Evolutionary conservation across 1,284 basidiomycete genomes (phyloP).

Genomic region (Apiotrichum laibachii): DNA sequence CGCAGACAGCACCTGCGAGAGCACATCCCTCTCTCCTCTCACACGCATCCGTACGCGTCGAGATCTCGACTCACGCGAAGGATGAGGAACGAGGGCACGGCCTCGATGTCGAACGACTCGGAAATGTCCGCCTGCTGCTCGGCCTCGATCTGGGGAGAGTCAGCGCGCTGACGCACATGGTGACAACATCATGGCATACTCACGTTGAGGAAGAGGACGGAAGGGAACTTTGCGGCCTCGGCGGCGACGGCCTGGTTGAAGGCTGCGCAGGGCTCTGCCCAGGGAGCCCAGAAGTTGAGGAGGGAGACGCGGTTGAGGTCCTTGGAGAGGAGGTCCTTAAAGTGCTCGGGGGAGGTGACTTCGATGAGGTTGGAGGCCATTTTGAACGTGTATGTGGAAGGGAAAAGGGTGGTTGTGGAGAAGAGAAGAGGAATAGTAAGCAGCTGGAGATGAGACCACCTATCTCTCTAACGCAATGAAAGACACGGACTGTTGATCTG

Average conservation of each 20-base stretch:
- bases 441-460: too few relatives aligned
- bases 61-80: conserved; percentile 62
- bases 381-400: conserved; percentile 5
- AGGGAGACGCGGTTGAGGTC: conserved; percentile 77
- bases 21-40: too few relatives aligned
- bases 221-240: conserved; percentile 68
- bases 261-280: conserved; percentile 82
- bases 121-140: conserved; percentile 83
- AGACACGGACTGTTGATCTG: too few relatives aligned
- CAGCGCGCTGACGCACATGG: neutral
- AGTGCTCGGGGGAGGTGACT: conserved; percentile 65
- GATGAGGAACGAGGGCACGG: conserved; percentile 83
- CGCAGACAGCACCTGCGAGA: too few relatives aligned
- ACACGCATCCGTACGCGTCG: neutral
- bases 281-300: conserved; percentile 89
- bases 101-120: conserved; percentile 88
- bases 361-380: conserved; percentile 49
- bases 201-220: conserved; percentile 72
- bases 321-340: conserved; percentile 67
- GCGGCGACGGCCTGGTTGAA: conserved; percentile 76
- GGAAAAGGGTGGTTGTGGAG: neutral
- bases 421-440: neutral
- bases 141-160: conserved; percentile 71
- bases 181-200: conserved; percentile 24
- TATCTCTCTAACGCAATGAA: too few relatives aligned